These are phyloP conservation scores for Vanderwaltozyma yarrowii DNA, from an alignment of 805 yeast genomes.

Conservation along the genomic window DNA sequence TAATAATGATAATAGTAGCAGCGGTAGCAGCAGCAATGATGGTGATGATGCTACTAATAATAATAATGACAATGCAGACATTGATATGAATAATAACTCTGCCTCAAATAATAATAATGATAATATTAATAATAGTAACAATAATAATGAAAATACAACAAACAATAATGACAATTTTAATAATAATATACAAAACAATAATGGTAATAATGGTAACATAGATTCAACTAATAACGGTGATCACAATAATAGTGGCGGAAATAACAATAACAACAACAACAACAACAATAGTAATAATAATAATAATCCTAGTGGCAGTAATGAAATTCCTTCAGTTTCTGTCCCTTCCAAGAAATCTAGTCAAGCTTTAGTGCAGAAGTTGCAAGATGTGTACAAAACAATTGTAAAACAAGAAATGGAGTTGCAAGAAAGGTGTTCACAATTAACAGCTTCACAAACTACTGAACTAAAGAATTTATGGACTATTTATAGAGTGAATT, in stretches of 20 bases:
- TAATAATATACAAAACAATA: neutral
- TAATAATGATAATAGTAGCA: neutral
- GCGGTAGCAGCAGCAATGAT: slow-evolving; percentile 3
- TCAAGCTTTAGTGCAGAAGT: slow-evolving; percentile 49
- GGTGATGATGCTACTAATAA: slow-evolving; percentile 5
- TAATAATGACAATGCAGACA: slow-evolving; percentile 3
- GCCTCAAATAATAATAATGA: slow-evolving; percentile 12
- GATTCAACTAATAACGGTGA: slow-evolving; percentile 1
- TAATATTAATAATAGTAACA: slow-evolving; percentile 15
- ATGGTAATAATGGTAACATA: slow-evolving; percentile 2
- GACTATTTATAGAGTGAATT: slow-evolving; percentile 60
- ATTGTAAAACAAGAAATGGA: slow-evolving; percentile 59
- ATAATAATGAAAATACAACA: slow-evolving; percentile 1
- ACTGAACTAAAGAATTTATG: slow-evolving; percentile 56
- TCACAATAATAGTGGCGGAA: slow-evolving; percentile 3
- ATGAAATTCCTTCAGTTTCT: slow-evolving; percentile 12
- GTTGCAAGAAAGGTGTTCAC: slow-evolving; percentile 62
- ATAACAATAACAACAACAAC: slow-evolving; percentile 6
- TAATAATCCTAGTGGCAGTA: slow-evolving; percentile 15
- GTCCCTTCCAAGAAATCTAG: slow-evolving; percentile 25
- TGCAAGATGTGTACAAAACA: slow-evolving; percentile 64
- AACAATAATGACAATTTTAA: neutral
- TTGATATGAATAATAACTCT: neutral
- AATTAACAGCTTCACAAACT: slow-evolving; percentile 42
- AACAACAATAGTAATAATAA: slow-evolving; percentile 10